Conservation (phyloP, 2,329 filamentous ascomycete species). For the Pseudocercospora fuligena region DNA sequence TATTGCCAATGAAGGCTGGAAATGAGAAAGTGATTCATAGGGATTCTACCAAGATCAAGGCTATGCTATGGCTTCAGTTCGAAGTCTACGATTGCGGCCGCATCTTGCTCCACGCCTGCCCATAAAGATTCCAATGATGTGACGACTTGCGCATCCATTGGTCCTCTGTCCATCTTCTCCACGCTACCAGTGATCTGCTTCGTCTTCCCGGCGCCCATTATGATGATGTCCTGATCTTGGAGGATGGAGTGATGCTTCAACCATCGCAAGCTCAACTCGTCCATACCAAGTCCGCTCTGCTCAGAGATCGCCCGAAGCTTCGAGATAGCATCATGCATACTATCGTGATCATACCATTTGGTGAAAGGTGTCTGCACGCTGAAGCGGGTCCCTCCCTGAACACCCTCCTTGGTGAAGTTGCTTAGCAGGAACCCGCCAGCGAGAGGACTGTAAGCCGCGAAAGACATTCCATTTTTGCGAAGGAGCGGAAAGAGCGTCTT, state of each 20-base stretch:
- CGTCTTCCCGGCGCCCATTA: conserved; percentile 38
- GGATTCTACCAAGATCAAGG: too few relatives aligned
- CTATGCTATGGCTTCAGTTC: background rate
- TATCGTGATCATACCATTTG: conserved; percentile 46
- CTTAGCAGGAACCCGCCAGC: conserved; percentile 43
- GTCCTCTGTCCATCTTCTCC: conserved; percentile 25
- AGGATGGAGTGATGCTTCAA: conserved; percentile 47
- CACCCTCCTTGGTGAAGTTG: conserved; percentile 16
- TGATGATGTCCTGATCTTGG: conserved; percentile 40
- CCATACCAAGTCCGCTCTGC: conserved; percentile 46
- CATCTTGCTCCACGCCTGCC: conserved; percentile 13
- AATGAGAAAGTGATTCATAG: background rate
- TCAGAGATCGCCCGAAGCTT: conserved; percentile 39
- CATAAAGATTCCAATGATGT: conserved; percentile 28
- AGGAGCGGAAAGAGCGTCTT: conserved; percentile 48
- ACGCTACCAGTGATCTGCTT: conserved; percentile 30
- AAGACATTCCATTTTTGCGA: conserved; percentile 47
- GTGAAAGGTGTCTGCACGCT: conserved; percentile 32
- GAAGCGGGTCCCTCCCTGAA: conserved; percentile 16
- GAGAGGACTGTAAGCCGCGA: conserved; percentile 44
- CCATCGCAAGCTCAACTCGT: conserved; percentile 52
- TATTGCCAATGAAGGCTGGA: background rate
- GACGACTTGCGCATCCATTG: conserved; percentile 26
- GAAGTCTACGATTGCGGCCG: conserved; percentile 1
- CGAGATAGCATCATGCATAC: conserved; percentile 49